Evolutionary conservation across 73 alveolate genomes (phyloP).

Genomic region (Loxodes magnus): DNA sequence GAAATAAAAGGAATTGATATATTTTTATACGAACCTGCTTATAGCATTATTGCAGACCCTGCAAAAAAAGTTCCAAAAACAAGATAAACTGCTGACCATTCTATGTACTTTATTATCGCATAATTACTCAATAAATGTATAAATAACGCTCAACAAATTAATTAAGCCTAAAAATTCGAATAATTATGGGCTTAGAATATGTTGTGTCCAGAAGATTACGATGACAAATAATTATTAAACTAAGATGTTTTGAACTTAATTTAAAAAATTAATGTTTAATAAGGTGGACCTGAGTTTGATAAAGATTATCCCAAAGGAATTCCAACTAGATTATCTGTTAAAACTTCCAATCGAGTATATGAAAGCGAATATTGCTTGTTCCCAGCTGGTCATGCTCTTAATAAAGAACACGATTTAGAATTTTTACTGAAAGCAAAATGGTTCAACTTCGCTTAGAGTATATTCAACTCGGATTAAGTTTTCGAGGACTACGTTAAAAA

Average conservation of each 20-base stretch:
- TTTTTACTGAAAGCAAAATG: too few relatives aligned
- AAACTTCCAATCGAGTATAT: constrained; percentile 22
- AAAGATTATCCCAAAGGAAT: constrained; percentile 73
- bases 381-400: constrained; percentile 91
- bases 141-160: constrained; percentile 30
- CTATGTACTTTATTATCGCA: constrained; percentile 67
- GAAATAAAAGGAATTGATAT: constrained; percentile 64
- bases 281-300: constrained; percentile 74
- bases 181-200: constrained; percentile 59
- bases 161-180: constrained; percentile 16
- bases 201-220: constrained; percentile 65
- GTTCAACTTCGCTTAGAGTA: too few relatives aligned
- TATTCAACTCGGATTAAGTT: too few relatives aligned
- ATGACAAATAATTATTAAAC: constrained; percentile 37
- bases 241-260: constrained; percentile 26
- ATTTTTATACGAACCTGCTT: constrained; percentile 90
- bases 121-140: constrained; percentile 54
- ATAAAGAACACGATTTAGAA: too few relatives aligned
- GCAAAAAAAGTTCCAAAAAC: constrained; percentile 82
- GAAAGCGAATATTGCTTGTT: constrained; percentile 57
- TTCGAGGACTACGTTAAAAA: too few relatives aligned
- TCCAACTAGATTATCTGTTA: constrained; percentile 50
- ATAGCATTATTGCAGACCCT: constrained; percentile 89
- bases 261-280: constrained; percentile 46
- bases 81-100: constrained; percentile 81